Conservation (phyloP, 2,329 filamentous ascomycete genomes). For the Aspergillus vadensis region DNA sequence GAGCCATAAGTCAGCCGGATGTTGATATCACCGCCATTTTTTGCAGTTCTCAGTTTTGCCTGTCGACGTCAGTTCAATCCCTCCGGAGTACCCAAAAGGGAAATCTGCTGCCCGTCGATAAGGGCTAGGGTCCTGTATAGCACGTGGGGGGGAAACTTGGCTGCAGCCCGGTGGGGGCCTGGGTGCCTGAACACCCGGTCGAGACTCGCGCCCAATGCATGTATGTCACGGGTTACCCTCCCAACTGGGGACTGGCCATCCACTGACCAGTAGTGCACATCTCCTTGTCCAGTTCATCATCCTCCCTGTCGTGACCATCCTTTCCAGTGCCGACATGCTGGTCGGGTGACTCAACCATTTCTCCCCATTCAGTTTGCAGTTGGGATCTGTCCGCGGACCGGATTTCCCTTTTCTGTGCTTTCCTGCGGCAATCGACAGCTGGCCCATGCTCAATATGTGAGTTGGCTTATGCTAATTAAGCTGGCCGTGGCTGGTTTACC, state of each 20-base stretch:
- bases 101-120: slow-evolving; percentile 20
- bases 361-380: background rate
- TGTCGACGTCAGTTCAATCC: slow-evolving; percentile 25
- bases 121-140: slow-evolving; percentile 24
- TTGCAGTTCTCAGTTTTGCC: slow-evolving; percentile 1
- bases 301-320: background rate
- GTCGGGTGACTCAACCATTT: slow-evolving; percentile 19
- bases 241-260: background rate
- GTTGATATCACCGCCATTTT: slow-evolving; percentile 21
- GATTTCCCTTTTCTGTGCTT: slow-evolving; percentile 18
- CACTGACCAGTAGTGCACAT: background rate
- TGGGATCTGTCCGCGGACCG: background rate
- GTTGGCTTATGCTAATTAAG: too few relatives aligned
- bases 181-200: slow-evolving; percentile 21
- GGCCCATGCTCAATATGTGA: background rate
- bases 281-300: background rate
- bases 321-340: background rate
- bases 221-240: slow-evolving; percentile 19
- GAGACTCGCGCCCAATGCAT: background rate
- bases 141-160: slow-evolving; percentile 17
- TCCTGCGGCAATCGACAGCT: background rate
- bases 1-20: background rate
- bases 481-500: too few relatives aligned
- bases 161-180: slow-evolving; percentile 9
- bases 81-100: slow-evolving; percentile 22